These are phyloP conservation scores for grape (Vitis vinifera) DNA, from an alignment of 164 flowering plant genomes.

Conservation along the genomic window ASM3070453v1 NC_081806.1:2992501-2993000, in stretches of 20 bases:
- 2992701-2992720: slow-evolving; percentile 94
- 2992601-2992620: slow-evolving; percentile 75
- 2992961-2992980: slow-evolving; percentile 73
- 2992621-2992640: slow-evolving; percentile 60
- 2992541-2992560: slow-evolving; percentile 82
- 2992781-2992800: slow-evolving; percentile 73
- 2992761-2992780: slow-evolving; percentile 97
- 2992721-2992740: slow-evolving; percentile 80
- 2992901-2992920: slow-evolving; percentile 72
- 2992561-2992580: slow-evolving; percentile 82
- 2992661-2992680: slow-evolving; percentile 76
- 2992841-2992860: slow-evolving; percentile 89
- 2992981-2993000: slow-evolving; percentile 67
- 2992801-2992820: slow-evolving; percentile 58
- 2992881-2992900: slow-evolving; percentile 92
- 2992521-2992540: slow-evolving; percentile 90
- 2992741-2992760: slow-evolving; percentile 82
- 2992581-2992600: slow-evolving; percentile 78
- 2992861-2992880: slow-evolving; percentile 87
- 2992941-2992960: slow-evolving; percentile 91
- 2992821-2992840: slow-evolving; percentile 68
- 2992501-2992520: slow-evolving; percentile 95
- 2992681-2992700: slow-evolving; percentile 82
- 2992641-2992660: slow-evolving; percentile 55
- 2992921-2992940: slow-evolving; percentile 75